phyloP scores from a whole-genome alignment of 1,284 basidiomycete genomes.

The Trametes sp. region DNA sequence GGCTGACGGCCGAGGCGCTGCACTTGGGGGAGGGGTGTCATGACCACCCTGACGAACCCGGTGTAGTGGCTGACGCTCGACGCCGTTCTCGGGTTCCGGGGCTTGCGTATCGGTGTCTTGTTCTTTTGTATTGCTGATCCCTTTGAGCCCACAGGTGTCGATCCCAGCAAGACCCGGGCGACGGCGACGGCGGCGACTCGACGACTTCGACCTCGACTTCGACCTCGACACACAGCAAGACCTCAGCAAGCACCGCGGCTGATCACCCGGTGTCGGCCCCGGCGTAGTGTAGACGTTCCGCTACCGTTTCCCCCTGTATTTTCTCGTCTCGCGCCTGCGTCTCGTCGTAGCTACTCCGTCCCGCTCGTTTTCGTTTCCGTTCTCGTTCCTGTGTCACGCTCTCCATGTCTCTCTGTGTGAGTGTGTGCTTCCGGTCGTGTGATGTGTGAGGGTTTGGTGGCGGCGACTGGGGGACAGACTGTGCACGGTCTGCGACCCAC shows the following conservation, averaged over 20 bases:
- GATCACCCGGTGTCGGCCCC: not conserved
- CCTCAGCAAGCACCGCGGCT: not conserved
- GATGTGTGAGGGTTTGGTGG: too few relatives aligned
- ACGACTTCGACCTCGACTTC: not conserved
- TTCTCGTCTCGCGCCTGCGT: too few relatives aligned
- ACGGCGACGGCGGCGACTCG: too few relatives aligned
- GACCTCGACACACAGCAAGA: not conserved
- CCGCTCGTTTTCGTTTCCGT: conserved; percentile 5
- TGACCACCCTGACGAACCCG: conserved; percentile 5
- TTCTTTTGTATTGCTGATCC: not conserved
- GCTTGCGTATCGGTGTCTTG: too few relatives aligned
- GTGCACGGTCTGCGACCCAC: too few relatives aligned
- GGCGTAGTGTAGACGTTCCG: too few relatives aligned
- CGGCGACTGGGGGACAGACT: too few relatives aligned
- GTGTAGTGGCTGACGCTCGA: not conserved
- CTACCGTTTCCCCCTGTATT: too few relatives aligned
- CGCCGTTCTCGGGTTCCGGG: not conserved
- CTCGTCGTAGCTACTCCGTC: too few relatives aligned
- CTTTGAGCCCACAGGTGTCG: not conserved
- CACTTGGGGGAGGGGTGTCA: conserved; percentile 6
- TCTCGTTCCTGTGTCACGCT: not conserved
- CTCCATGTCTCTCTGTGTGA: not conserved
- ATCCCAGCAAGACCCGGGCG: not conserved
- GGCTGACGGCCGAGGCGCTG: conserved; percentile 7
- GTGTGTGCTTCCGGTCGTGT: too few relatives aligned